Evolutionary conservation across 768 basidiomycete genomes (phyloP), one percentile per base, ranked within the genome.

Genomic region (Boletus pseudo-olivaceus): DNA sequence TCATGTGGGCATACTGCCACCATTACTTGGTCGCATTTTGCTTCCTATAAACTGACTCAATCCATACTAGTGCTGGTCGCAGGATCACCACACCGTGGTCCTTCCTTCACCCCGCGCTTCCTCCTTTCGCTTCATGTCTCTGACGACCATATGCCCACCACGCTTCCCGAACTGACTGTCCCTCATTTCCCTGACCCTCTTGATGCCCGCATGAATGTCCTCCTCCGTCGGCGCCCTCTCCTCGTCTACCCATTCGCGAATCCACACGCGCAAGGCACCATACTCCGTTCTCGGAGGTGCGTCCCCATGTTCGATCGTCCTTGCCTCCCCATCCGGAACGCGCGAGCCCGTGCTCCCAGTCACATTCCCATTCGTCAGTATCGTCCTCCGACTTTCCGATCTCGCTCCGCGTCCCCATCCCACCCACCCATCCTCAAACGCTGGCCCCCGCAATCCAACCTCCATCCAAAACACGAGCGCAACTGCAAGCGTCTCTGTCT

Each of bases 391-490:
- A 20, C 26, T 27, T 10, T 37, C 35, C 26, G 19, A n/a, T 15
- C 20, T 9, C 30, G 30, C 5, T 8, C n/a, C 34, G 9, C 34
- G n/a, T 5, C 35, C 35, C 35, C 47, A 37, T 19, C 47, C 26
- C n/a, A 17, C 23, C 66, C 71, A 70, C 14, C 72, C 75, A 51
- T 65, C 63, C 62, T 85, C 83, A 17, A 88, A 67, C 57, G 85
- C 61, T 43, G 85, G 83, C 12, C 82, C 79, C 41, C 81, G 78
- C 50, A 82, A 68, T 57, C 82, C 81, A 30, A 87, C 82, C 63
- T 93, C 89, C 7, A 77, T 78, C 82, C 89, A 91, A 55, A 87
- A 80, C 42, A 83, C 81, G 47, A 93, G 64, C 20, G 83, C 82
- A 0, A 83, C 64, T 2, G 83, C 78, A 12, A 93, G 68, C 15